Evolutionary conservation across 345 rosid genomes (phyloP).

Genomic region (Chamaenerion angustifolium): DNA sequence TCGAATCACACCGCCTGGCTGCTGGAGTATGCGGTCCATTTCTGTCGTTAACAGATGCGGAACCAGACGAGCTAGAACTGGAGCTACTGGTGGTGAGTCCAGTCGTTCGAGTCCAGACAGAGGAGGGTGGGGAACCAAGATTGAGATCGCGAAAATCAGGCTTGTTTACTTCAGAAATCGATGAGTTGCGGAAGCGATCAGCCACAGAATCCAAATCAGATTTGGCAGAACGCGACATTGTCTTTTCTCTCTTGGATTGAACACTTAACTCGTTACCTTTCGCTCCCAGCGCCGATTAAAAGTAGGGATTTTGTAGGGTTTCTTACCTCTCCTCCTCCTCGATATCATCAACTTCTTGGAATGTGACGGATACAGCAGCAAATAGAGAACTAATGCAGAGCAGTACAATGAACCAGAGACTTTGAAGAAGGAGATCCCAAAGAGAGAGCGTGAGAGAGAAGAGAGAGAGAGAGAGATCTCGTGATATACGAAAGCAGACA

Average conservation of each 20-base stretch:
- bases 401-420: background rate
- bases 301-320: slow-evolving; percentile 1
- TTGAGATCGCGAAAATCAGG: slow-evolving; percentile 66
- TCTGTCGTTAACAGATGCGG: slow-evolving; percentile 39
- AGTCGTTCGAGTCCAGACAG: slow-evolving; percentile 42
- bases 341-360: slow-evolving; percentile 25
- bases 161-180: slow-evolving; percentile 48
- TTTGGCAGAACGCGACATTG: slow-evolving; percentile 57
- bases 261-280: slow-evolving; percentile 5
- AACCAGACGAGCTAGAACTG: slow-evolving; percentile 76
- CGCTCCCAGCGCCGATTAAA: background rate
- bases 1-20: slow-evolving; percentile 31
- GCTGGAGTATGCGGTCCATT: slow-evolving; percentile 12
- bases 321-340: background rate
- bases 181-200: slow-evolving; percentile 38
- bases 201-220: slow-evolving; percentile 23
- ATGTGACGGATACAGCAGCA: slow-evolving; percentile 5
- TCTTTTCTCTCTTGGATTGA: background rate
- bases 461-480: slow-evolving; percentile 13
- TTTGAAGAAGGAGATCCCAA: slow-evolving; percentile 1
- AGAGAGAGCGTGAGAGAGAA: slow-evolving; percentile 8
- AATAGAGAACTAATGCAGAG: background rate
- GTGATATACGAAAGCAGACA: slow-evolving; percentile 6
- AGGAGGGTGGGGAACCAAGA: slow-evolving; percentile 88
- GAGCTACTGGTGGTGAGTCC: slow-evolving; percentile 40